These are phyloP conservation scores for Inga leiocalycina DNA, from an alignment of 306 rosid genomes.

Conservation along the genomic window DNA sequence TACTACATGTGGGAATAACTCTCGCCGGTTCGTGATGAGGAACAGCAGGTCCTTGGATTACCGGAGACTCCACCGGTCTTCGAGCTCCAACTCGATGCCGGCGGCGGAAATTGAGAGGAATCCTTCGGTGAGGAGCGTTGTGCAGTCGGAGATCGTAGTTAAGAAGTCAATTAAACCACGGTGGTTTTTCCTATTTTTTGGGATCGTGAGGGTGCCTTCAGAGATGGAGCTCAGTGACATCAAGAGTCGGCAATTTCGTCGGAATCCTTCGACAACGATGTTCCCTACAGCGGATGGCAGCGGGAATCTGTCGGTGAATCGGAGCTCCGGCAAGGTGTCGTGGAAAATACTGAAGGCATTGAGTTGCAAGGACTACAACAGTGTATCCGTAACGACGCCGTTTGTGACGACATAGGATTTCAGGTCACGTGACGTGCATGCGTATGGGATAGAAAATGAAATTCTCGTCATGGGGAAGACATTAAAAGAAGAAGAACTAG, in stretches of 20 bases:
- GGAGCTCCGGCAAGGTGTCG: slow-evolving; percentile 63
- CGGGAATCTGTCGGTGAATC: slow-evolving; percentile 38
- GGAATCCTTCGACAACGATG: slow-evolving; percentile 41
- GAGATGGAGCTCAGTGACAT: slow-evolving; percentile 89
- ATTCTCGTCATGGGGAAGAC: not conserved
- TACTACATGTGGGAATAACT: slow-evolving; percentile 22
- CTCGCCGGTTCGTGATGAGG: slow-evolving; percentile 45
- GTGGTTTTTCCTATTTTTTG: slow-evolving; percentile 71
- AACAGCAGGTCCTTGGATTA: slow-evolving; percentile 67
- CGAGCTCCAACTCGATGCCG: slow-evolving; percentile 28
- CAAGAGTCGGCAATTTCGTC: slow-evolving; percentile 70
- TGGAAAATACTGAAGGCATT: slow-evolving; percentile 81
- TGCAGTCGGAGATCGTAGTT: slow-evolving; percentile 25
- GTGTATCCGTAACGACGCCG: slow-evolving; percentile 77
- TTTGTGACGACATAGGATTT: slow-evolving; percentile 34
- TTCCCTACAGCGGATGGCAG: slow-evolving; percentile 34
- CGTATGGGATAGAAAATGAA: not conserved
- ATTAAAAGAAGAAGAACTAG: not conserved
- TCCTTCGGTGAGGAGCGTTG: slow-evolving; percentile 37
- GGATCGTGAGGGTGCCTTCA: slow-evolving; percentile 65
- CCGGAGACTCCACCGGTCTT: slow-evolving; percentile 40
- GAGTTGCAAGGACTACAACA: slow-evolving; percentile 79
- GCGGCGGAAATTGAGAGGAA: slow-evolving; percentile 51
- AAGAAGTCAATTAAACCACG: slow-evolving; percentile 46
- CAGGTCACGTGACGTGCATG: slow-evolving; percentile 42